These are phyloP conservation scores for Globisporangium alternatum DNA, from an alignment of 352 stramenopile genomes.

Conservation along the genomic window DNA sequence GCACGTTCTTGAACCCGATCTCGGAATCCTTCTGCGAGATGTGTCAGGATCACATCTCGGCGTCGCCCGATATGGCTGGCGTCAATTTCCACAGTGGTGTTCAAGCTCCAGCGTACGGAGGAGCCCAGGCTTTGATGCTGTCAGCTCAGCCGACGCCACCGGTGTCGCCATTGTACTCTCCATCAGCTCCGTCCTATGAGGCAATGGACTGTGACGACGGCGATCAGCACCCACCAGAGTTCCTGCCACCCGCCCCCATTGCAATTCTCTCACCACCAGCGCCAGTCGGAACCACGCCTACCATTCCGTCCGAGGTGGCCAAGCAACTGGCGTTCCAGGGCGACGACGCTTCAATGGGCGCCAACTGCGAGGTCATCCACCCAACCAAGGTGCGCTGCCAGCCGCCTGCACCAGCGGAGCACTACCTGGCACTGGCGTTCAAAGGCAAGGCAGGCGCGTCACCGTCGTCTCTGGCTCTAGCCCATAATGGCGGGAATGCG, in stretches of 20 bases:
- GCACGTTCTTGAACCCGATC: slow-evolving; percentile 57
- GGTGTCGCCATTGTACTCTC: slow-evolving; percentile 23
- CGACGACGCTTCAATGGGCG: not conserved
- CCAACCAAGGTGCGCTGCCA: slow-evolving; percentile 4
- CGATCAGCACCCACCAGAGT: not conserved
- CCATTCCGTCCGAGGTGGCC: not conserved
- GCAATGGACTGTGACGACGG: slow-evolving; percentile 2
- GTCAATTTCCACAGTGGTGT: not conserved
- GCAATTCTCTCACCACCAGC: not conserved
- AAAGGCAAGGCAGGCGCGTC: slow-evolving; percentile 21
- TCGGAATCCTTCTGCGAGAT: slow-evolving; percentile 61
- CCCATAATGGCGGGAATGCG: not conserved
- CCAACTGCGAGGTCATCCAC: slow-evolving; percentile 9
- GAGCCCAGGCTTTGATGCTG: not conserved
- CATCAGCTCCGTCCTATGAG: slow-evolving; percentile 28
- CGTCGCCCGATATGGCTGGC: slow-evolving; percentile 1
- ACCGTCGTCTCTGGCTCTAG: not conserved
- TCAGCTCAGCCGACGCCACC: slow-evolving; percentile 13
- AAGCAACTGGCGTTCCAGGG: slow-evolving; percentile 12
- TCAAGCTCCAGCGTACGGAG: not conserved
- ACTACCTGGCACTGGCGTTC: slow-evolving; percentile 55
- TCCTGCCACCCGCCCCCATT: not conserved
- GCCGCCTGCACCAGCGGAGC: not conserved
- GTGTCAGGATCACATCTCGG: slow-evolving; percentile 51
- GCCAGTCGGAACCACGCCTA: not conserved